Percentiles rank a stretch among this genome's conserved stretches.
Evolutionary conservation across 2,329 filamentous ascomycete species (phyloP).

Genomic region (Xylogone sp.): DNA sequence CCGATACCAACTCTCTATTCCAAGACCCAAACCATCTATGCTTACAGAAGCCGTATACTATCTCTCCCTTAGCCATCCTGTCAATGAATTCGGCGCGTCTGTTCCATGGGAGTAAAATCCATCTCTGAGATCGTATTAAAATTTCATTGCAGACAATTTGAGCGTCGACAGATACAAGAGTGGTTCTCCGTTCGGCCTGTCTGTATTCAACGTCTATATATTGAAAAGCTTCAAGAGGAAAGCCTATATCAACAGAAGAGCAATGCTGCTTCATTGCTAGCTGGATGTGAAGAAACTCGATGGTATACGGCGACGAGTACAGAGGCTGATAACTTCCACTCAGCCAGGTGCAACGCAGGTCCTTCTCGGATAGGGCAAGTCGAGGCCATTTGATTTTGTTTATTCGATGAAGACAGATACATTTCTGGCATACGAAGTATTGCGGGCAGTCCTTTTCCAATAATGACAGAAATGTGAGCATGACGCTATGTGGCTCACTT

Average conservation of each 20-base stretch:
- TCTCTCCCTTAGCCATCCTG: neutral
- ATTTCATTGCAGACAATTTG: conserved; percentile 13
- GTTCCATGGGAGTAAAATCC: conserved; percentile 11
- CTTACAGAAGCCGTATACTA: conserved; percentile 3
- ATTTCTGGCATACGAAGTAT: conserved; percentile 11
- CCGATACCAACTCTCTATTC: conserved; percentile 1
- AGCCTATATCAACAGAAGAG: conserved; percentile 7
- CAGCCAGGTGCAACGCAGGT: conserved; percentile 3
- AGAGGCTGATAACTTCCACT: conserved; percentile 3
- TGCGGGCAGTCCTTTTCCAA: conserved; percentile 11
- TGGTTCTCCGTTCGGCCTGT: conserved; percentile 3
- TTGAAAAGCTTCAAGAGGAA: conserved; percentile 13
- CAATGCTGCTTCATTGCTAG: conserved; percentile 13
- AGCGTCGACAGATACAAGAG: conserved; percentile 13
- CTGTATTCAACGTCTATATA: conserved; percentile 9
- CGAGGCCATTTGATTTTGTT: conserved; percentile 10
- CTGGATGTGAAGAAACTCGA: conserved; percentile 14
- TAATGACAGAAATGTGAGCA: conserved; percentile 7
- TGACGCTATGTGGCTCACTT: conserved; percentile 3
- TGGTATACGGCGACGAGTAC: conserved; percentile 5
- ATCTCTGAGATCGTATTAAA: conserved; percentile 16
- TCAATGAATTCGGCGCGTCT: conserved; percentile 5
- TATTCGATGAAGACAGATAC: conserved; percentile 9
- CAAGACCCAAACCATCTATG: conserved; percentile 4
- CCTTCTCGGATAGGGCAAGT: neutral